Evolutionary conservation across 345 rosid genomes (phyloP), one percentile per base, ranked within the genome.

Genomic region (Moringa oleifera): DNA sequence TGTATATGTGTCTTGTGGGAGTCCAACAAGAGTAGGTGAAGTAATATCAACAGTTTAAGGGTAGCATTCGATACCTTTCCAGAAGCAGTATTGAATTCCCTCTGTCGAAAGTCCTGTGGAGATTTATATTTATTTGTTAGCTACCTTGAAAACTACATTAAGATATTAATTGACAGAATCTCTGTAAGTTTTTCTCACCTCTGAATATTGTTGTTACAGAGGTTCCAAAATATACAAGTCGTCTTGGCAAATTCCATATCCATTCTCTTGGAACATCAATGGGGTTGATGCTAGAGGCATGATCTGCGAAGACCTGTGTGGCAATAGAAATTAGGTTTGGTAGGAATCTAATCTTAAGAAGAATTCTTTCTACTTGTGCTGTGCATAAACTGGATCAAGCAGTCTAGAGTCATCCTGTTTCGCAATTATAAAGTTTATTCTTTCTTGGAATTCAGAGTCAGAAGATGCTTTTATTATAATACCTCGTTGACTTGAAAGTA

Each of bases 401-500:
- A 20, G 17, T 52, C 25, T 18, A 55, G 47, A 1, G 8, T 51
- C 47, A 5, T 41, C 47, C 25, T 23, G 22, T n/a, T 41, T 33
- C 45, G 41, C 16, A 41, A 60, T 54, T 23, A 51, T 54, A 53
- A 57, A 51, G 17, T 22, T 24, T 17, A 52, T 63, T 53, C 18
- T 13, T 63, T 31, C 31, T 22, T 58, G 25, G 23, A 58, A 58
- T 2, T 6, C 45, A 55, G 55, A 56, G 20, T 54, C 20, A 33
- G 67, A 20, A 20, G 45, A 65, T 50, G 25, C 57, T 52, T 58
- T 52, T 33, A 31, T 61, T 54, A 55, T 49, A 28, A 19, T 73
- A 85, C 98, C 96, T 91, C 96, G 31, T 91, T 91, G 13, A 91
- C 92, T 80, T 91, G 98, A 70, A 91, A 91, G 75, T 91, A 91